Evolutionary conservation across 2,329 filamentous ascomycete species (phyloP).

Genomic region (Claviceps sp.): DNA sequence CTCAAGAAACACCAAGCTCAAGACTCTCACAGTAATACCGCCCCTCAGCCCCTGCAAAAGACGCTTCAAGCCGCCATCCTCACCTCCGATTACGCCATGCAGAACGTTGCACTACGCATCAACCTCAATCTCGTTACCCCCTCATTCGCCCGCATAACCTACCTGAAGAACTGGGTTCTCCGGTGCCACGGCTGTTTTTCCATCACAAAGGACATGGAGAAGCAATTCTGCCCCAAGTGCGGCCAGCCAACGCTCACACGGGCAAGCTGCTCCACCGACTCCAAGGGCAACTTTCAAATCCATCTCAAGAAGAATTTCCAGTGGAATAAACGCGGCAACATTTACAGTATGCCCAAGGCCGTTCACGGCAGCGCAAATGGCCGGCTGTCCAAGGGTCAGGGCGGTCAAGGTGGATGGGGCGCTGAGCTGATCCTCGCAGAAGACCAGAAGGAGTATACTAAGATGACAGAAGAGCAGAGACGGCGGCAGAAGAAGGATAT

Average conservation of each 20-base stretch:
- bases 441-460: constrained; percentile 86
- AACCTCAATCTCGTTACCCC: constrained; percentile 82
- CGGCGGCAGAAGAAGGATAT: constrained; percentile 62
- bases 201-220: constrained; percentile 67
- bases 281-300: constrained; percentile 66
- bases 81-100: constrained; percentile 94
- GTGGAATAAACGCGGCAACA: constrained; percentile 86
- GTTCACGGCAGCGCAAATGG: constrained; percentile 69
- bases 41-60: constrained; percentile 39
- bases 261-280: constrained; percentile 72
- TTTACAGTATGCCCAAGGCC: constrained; percentile 87
- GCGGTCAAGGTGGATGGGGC: constrained; percentile 82
- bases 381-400: constrained; percentile 52
- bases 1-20: constrained; percentile 70
- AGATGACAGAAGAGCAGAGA: constrained; percentile 48
- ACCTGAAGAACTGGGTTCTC: constrained; percentile 77
- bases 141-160: constrained; percentile 64
- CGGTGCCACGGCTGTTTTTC: constrained; percentile 91
- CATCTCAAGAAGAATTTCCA: constrained; percentile 92
- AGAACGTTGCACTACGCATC: constrained; percentile 89
- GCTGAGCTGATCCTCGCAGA: constrained; percentile 72
- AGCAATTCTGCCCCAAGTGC: constrained; percentile 87
- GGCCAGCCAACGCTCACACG: constrained; percentile 78
- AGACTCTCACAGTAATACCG: constrained; percentile 36
- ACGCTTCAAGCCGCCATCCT: constrained; percentile 80